Conservation (phyloP, 2,329 filamentous ascomycete species). For the Fusarium abutilonis region DNA sequence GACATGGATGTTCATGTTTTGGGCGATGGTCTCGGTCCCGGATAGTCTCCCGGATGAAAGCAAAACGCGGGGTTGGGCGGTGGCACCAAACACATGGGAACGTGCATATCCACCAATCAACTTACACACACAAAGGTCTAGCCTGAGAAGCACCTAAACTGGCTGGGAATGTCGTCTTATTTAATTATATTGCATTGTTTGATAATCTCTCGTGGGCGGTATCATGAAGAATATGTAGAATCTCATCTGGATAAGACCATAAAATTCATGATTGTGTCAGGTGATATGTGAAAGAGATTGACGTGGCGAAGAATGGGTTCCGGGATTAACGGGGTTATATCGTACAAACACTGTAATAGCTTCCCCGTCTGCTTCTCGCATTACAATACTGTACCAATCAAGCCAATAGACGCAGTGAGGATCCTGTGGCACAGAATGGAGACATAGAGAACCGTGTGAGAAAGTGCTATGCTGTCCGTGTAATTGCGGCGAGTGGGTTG, state of each 20-base stretch:
- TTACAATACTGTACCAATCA: constrained; percentile 18
- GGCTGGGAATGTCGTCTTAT: too few relatives aligned
- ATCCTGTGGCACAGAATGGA: constrained; percentile 23
- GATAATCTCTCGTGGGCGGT: too few relatives aligned
- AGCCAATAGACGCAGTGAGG: constrained; percentile 6
- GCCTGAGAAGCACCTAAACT: background rate
- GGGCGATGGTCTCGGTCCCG: constrained; percentile 11
- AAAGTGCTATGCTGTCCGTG: constrained; percentile 5
- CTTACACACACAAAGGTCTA: constrained; percentile 40
- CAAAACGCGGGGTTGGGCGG: constrained; percentile 35
- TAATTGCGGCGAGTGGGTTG: background rate
- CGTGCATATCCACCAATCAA: constrained; percentile 42
- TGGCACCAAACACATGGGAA: constrained; percentile 18
- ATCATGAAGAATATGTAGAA: background rate
- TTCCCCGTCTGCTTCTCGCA: background rate
- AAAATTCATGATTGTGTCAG: constrained; percentile 5
- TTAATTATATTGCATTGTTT: too few relatives aligned
- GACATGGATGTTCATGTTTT: constrained; percentile 23
- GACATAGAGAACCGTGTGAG: constrained; percentile 6
- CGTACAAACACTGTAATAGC: constrained; percentile 1
- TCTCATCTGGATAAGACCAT: too few relatives aligned
- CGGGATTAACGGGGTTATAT: constrained; percentile 3
- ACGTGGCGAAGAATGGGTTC: background rate
- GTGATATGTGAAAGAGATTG: constrained; percentile 10
- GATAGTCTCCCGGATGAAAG: constrained; percentile 18